These are phyloP conservation scores for Picochlorum sp. DNA, from an alignment of 139 green algal species.

Conservation along the genomic window DNA sequence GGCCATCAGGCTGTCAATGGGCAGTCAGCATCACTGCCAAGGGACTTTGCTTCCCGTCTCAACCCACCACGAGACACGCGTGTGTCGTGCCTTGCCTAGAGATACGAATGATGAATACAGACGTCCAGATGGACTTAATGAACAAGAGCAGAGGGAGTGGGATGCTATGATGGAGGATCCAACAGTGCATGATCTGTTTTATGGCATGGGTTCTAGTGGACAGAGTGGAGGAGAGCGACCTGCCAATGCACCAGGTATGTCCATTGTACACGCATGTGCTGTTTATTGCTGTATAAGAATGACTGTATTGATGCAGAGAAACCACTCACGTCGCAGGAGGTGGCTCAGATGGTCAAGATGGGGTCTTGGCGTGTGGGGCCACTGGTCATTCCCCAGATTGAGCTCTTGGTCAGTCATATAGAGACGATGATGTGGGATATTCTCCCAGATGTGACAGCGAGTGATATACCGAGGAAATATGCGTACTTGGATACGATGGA, in stretches of 20 bases:
- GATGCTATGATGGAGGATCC: slow-evolving; percentile 4
- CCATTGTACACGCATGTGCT: background rate
- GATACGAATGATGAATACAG: too few species aligned
- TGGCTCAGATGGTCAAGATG: slow-evolving; percentile 47
- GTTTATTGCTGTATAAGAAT: background rate
- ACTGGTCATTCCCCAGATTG: slow-evolving; percentile 37
- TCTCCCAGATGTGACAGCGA: slow-evolving; percentile 43
- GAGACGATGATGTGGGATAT: slow-evolving; percentile 49
- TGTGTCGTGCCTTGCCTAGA: too few species aligned
- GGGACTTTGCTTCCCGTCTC: too few species aligned
- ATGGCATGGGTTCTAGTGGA: slow-evolving; percentile 4
- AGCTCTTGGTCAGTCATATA: slow-evolving; percentile 43
- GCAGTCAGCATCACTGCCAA: too few species aligned
- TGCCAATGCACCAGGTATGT: slow-evolving; percentile 10
- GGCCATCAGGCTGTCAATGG: too few species aligned
- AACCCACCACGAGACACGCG: too few species aligned
- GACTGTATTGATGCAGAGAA: background rate
- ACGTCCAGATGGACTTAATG: background rate
- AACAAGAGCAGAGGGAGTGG: background rate
- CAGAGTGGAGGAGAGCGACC: slow-evolving; percentile 2
- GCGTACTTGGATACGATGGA: slow-evolving; percentile 61
- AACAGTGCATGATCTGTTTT: slow-evolving; percentile 5
- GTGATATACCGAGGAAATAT: slow-evolving; percentile 38
- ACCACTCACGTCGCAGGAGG: background rate
- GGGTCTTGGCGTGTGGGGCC: slow-evolving; percentile 53